phyloP scores from a whole-genome alignment of 2,329 filamentous ascomycete species.

The Alternaria conjuncta region DNA sequence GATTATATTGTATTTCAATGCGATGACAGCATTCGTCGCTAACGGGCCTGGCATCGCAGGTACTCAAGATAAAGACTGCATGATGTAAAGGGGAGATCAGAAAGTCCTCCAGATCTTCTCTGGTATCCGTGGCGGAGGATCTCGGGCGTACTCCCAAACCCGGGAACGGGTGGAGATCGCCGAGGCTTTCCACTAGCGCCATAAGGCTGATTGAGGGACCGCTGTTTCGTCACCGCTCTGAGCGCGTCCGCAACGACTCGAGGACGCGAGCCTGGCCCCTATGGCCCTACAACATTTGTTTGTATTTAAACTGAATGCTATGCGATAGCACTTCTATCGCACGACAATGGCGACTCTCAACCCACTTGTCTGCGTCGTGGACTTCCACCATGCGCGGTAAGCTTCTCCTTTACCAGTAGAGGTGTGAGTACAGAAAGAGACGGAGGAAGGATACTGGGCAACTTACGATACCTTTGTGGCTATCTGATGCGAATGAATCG shows the following conservation, averaged over 20 bases:
- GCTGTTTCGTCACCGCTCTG: constrained; percentile 31
- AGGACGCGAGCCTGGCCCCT: constrained; percentile 23
- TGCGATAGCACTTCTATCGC: constrained; percentile 15
- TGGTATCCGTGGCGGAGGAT: neutral
- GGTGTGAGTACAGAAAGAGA: neutral
- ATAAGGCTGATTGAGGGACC: constrained; percentile 26
- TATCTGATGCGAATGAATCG: neutral
- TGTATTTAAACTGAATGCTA: neutral
- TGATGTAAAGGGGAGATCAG: neutral
- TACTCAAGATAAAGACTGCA: neutral
- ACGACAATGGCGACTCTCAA: constrained; percentile 49
- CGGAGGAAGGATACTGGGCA: neutral
- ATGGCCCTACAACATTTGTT: constrained; percentile 5
- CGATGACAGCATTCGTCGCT: neutral
- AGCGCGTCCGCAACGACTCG: constrained; percentile 22
- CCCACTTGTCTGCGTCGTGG: constrained; percentile 58
- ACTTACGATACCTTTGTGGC: neutral
- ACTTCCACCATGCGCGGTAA: constrained; percentile 60
- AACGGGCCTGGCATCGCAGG: neutral
- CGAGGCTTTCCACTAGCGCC: constrained; percentile 17
- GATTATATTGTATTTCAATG: neutral
- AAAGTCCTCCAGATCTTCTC: neutral
- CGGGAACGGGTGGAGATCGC: constrained; percentile 6
- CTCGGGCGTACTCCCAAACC: neutral
- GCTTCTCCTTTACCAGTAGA: constrained; percentile 10